phyloP scores from a whole-genome alignment of 2,329 filamentous ascomycete species.

The Colletotrichum cordylinicola region DNA sequence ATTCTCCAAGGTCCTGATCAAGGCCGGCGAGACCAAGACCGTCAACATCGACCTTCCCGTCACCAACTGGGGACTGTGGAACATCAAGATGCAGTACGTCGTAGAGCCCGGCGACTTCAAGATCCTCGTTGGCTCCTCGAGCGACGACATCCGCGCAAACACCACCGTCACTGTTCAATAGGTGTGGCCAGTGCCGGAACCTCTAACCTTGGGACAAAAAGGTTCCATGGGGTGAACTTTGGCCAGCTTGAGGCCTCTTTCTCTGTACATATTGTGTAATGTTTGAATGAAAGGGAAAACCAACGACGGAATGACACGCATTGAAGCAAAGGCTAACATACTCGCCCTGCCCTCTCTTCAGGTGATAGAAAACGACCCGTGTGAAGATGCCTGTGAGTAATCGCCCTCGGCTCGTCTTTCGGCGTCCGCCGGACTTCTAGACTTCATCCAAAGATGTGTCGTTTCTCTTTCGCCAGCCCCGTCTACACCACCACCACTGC shows the following conservation, averaged over 20 bases:
- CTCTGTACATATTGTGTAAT: conserved; percentile 14
- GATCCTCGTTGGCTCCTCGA: conserved; percentile 66
- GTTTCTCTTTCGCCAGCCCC: not conserved
- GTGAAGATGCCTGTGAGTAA: not conserved
- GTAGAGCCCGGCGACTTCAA: conserved; percentile 75
- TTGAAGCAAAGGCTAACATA: not conserved
- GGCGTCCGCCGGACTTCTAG: not conserved
- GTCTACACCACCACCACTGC: not conserved
- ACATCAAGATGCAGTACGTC: conserved; percentile 72
- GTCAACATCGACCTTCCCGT: conserved; percentile 59
- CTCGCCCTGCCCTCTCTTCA: not conserved
- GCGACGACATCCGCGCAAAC: conserved; percentile 60
- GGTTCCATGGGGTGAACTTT: not conserved
- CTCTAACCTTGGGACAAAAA: not conserved
- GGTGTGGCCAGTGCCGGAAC: not conserved
- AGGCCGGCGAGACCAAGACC: conserved; percentile 62
- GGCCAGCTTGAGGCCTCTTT: not conserved
- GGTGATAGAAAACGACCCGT: not conserved
- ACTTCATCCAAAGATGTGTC: not conserved
- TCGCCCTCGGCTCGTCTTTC: not conserved
- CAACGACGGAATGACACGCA: not conserved
- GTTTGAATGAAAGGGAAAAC: not conserved
- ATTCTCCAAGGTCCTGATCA: conserved; percentile 69
- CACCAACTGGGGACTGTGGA: conserved; percentile 60
- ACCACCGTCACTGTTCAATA: conserved; percentile 58